Base-by-base conservation (phyloP, 331 rosid species). In the Rosa hybrid region DNA sequence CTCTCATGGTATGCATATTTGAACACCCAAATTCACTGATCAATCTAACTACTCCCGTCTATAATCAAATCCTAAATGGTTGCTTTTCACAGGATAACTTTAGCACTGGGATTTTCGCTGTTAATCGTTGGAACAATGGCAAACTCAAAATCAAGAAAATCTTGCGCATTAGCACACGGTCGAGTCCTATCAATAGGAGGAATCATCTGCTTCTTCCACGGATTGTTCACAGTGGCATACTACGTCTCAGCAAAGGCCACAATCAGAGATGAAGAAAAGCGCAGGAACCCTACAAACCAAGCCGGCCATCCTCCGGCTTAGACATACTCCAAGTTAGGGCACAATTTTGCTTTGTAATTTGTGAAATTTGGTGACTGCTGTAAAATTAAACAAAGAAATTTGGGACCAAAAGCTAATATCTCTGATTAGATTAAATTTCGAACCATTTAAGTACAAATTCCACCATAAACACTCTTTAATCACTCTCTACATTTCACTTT, bases 161-260 rank as follows among this genome's bases (percentile, higher is more conserved):
- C 84, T 0, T 90, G 98, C 44, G 86, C 78, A 3, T 65, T 90
- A 23, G 82, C 88, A 2, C 81, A 86, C 82, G 92, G 49, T 70
- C 84, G 79, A 4, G 74, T 88, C 56, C 77, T 91, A 20, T 83
- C 83, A 6, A 87, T 84, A 0, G 96, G 98, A 53, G 98, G 94
- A 77, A 86, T 94, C 71, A 3, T 90, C 41, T 94, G 98, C 71
- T 91, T 94, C 86, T 23, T 91, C 49, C 98, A 94, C 25, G 98
- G 89, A 77, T 34, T 94, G 39, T 84, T 87, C 73, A 76, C 84
- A 4, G 77, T 94, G 11, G 89, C 91, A 8, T 94, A 90, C 68
- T 88, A 88, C 42, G 77, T 88, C 65, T 94, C 96, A 27, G 91
- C 87, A 68, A 77, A 83, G 3, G 97, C 94, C 27, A 20, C 88